phyloP scores from a whole-genome alignment of 2,329 filamentous ascomycete genomes.

The Raffaelea ambrosiae region DNA sequence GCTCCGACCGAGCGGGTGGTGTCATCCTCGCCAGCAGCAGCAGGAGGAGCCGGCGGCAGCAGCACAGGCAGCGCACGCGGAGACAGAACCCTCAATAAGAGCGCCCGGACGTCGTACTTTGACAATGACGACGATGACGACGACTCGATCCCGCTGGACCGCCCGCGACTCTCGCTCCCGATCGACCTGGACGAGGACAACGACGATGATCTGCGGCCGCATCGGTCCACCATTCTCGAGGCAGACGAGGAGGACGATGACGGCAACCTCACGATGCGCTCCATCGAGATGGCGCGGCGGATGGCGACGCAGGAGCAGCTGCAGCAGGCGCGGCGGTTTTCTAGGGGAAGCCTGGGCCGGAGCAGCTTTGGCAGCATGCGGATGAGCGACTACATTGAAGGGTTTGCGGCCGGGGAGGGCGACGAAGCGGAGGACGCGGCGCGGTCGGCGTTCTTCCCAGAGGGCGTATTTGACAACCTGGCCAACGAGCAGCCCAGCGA shows the following conservation, averaged over 20 bases:
- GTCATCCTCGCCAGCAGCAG: conserved; percentile 33
- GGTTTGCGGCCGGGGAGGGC: conserved; percentile 20
- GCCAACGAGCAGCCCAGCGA: conserved; percentile 28
- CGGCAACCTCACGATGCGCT: conserved; percentile 48
- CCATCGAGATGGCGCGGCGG: conserved; percentile 51
- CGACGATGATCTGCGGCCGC: conserved; percentile 42
- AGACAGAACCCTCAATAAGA: too few species aligned
- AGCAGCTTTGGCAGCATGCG: conserved; percentile 44
- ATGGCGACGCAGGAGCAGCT: conserved; percentile 32
- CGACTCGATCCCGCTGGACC: conserved; percentile 39
- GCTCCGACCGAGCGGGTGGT: conserved; percentile 37
- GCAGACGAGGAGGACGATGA: conserved; percentile 22
- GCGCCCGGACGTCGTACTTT: neutral
- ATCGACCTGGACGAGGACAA: conserved; percentile 41
- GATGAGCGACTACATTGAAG: conserved; percentile 42
- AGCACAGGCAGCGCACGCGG: neutral
- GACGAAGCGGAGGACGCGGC: conserved; percentile 32
- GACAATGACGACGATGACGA: conserved; percentile 29
- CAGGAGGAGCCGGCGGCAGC: neutral
- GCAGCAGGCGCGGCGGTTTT: conserved; percentile 31
- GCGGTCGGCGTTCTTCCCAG: conserved; percentile 45
- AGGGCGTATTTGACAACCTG: conserved; percentile 33
- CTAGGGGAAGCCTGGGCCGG: conserved; percentile 44
- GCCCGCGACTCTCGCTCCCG: conserved; percentile 47
- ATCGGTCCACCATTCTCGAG: conserved; percentile 45